Conservation (phyloP, 495 filamentous ascomycete genomes). For the Podospora bellae-mahoneyi region DNA sequence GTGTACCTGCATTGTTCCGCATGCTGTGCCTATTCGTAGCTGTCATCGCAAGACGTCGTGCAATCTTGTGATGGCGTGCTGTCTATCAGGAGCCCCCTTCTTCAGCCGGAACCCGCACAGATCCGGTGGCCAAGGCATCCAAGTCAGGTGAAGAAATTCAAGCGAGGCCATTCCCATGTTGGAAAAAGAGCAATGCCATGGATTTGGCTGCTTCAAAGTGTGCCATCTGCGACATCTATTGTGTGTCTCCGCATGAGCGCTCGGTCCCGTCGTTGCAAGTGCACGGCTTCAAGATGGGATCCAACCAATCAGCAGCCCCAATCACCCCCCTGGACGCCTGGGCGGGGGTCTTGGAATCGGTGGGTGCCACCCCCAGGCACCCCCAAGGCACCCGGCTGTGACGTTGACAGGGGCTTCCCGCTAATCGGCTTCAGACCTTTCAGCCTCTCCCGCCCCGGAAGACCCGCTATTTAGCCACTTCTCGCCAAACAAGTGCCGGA, state of each 20-base stretch:
- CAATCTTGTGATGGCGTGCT: neutral
- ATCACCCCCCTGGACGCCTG: neutral
- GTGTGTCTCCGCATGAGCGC: constrained; percentile 11
- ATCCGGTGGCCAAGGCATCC: constrained; percentile 14
- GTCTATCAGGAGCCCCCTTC: neutral
- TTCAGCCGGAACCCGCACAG: constrained; percentile 15
- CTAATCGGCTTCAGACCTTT: constrained; percentile 12
- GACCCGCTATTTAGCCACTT: constrained; percentile 10
- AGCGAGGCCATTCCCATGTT: neutral
- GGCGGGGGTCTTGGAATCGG: neutral
- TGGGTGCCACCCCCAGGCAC: constrained; percentile 9
- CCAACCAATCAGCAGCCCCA: neutral
- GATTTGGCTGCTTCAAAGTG: constrained; percentile 20
- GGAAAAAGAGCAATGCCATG: constrained; percentile 19
- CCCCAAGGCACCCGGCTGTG: neutral
- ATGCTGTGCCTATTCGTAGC: neutral
- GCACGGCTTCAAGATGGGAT: constrained; percentile 16
- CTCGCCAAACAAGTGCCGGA: constrained; percentile 8
- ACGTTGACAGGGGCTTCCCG: neutral
- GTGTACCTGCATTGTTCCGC: neutral
- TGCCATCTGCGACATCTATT: constrained; percentile 12
- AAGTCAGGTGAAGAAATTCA: neutral
- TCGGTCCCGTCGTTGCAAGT: constrained; percentile 14
- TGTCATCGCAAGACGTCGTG: neutral
- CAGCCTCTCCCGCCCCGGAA: constrained; percentile 17